Evolutionary conservation across 768 basidiomycete species (phyloP).

Genomic region (Pleurotus tuber-regium): DNA sequence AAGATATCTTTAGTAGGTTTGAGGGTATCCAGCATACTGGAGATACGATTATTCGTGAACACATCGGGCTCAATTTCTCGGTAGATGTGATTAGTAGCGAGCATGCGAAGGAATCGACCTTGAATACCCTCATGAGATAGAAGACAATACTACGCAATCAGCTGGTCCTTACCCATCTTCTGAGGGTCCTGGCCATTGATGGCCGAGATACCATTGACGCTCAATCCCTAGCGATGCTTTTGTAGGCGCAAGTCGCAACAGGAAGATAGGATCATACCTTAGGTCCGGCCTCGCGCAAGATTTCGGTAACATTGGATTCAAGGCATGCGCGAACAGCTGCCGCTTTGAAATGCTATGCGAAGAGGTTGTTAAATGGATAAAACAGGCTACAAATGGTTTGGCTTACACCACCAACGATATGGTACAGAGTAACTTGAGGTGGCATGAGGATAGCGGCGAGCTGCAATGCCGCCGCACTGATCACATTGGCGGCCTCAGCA

Average conservation of each 20-base stretch:
- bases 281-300: conserved; percentile 37
- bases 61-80: conserved; percentile 32
- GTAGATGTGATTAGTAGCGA: conserved; percentile 38
- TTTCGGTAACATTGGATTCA: conserved; percentile 35
- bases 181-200: conserved; percentile 24
- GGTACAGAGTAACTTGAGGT: conserved; percentile 23
- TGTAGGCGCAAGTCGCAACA: not conserved
- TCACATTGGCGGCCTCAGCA: conserved; percentile 26
- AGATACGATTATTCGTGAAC: conserved; percentile 37
- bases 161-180: conserved; percentile 29
- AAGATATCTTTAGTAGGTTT: conserved; percentile 26
- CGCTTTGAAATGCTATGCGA: conserved; percentile 24
- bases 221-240: conserved; percentile 30
- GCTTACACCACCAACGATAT: conserved; percentile 25
- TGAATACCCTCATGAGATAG: not conserved
- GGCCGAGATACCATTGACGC: conserved; percentile 32
- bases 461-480: conserved; percentile 29
- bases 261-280: conserved; percentile 18
- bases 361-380: not conserved
- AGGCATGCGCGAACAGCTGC: conserved; percentile 27
- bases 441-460: conserved; percentile 25
- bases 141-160: not conserved
- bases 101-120: conserved; percentile 36
- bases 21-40: conserved; percentile 31
- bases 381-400: not conserved